Conservation (phyloP, 305 asterid genomes). For the Plantago coronopus region DNA sequence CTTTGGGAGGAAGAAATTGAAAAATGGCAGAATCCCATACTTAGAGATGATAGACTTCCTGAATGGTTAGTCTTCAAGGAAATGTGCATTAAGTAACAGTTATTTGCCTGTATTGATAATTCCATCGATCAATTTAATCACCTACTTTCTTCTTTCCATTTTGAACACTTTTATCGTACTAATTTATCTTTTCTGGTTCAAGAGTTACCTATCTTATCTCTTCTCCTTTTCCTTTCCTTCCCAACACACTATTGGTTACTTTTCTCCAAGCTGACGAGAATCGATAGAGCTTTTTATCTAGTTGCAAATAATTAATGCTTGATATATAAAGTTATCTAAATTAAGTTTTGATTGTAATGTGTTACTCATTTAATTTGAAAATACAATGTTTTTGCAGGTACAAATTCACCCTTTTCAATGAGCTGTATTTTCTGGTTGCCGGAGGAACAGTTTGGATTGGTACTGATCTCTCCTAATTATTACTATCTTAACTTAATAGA, state of each 20-base stretch:
- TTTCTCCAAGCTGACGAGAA: too few species aligned
- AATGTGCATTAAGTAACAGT: neutral
- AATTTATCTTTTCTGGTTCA: too few species aligned
- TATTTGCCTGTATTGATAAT: neutral
- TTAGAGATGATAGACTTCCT: slow-evolving; percentile 71
- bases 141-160: too few species aligned
- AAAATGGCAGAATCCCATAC: slow-evolving; percentile 96
- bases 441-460: slow-evolving; percentile 99
- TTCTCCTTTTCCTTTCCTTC: too few species aligned
- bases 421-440: slow-evolving; percentile 94
- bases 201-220: too few species aligned
- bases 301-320: neutral
- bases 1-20: slow-evolving; percentile 99
- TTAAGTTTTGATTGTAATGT: neutral
- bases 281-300: too few species aligned
- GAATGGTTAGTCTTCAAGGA: slow-evolving; percentile 64
- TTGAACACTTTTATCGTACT: too few species aligned
- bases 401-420: slow-evolving; percentile 91
- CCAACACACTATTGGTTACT: too few species aligned
- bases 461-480: slow-evolving; percentile 33
- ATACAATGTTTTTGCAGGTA: slow-evolving; percentile 63
- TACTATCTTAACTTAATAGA: slow-evolving; percentile 8
- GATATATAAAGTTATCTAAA: neutral
- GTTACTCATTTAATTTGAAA: neutral
- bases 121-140: neutral